phyloP scores from a whole-genome alignment of 306 rosid genomes.

The Lotus japonicus region DNA sequence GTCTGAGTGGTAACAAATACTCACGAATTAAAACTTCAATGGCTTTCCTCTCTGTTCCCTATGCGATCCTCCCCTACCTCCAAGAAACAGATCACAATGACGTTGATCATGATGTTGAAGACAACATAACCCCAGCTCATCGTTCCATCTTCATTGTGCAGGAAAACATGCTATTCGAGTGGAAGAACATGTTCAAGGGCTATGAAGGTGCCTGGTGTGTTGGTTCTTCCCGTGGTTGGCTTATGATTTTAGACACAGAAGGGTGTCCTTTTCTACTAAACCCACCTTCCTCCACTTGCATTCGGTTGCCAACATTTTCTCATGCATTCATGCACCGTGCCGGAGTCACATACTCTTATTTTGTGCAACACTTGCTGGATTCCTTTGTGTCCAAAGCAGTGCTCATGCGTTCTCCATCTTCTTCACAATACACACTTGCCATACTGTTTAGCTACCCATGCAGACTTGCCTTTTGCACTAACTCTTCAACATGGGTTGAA shows the following conservation, averaged over 20 bases:
- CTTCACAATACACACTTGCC: not conserved
- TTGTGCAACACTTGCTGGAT: not conserved
- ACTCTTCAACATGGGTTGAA: not conserved
- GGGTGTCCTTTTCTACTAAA: slow-evolving; percentile 3
- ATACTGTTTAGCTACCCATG: not conserved
- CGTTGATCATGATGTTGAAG: not conserved
- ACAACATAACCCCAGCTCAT: not conserved
- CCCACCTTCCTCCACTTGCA: not conserved
- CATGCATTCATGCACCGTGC: not conserved
- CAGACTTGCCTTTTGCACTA: not conserved
- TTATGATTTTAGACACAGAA: not conserved
- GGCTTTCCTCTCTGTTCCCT: not conserved
- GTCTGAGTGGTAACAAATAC: too few relatives aligned
- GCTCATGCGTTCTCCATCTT: not conserved
- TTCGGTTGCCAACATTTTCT: not conserved
- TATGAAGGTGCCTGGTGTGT: not conserved
- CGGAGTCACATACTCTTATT: not conserved
- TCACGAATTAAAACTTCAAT: too few relatives aligned
- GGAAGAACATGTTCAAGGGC: not conserved
- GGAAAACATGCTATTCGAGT: not conserved
- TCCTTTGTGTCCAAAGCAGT: not conserved
- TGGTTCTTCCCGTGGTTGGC: slow-evolving; percentile 13
- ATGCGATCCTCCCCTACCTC: not conserved
- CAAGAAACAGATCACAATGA: not conserved
- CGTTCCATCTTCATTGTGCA: not conserved